Evolutionary conservation across 305 asterid genomes (phyloP), one percentile per base, ranked within the genome.

Genomic region (Striga hermonthica): DNA sequence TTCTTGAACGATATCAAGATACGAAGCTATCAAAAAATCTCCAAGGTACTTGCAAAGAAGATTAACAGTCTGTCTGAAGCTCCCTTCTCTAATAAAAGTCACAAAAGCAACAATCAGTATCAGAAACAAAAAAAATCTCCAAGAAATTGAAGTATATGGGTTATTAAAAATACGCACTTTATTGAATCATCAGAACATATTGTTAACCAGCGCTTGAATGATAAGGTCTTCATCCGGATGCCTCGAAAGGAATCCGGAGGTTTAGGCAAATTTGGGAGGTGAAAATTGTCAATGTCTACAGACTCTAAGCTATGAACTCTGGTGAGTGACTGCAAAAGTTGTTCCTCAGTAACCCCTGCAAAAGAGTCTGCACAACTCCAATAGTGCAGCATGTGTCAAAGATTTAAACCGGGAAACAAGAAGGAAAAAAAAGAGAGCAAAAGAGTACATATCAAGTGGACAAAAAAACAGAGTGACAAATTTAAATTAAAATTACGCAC

Each of bases 1-100:
- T 71, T 88, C 97, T 79, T 76, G 87, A 70, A 85, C 70, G 56
- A 77, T 72, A 68, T 93, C 80, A 57, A 93, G 85, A 76, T 93
- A 93, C 7, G 95, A 86, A 75, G 95, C 96, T 64, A 94, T 94
- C 76, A 90, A 71, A 67, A 86, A 76, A 78, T 94, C 99, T 38
- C 99, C 99, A 49, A 94, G 90, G 88, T 94, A 90, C 91, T 94
- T 94, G 74, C 96, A 84, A 12, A 94, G 96, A 77, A 88, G 88
- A 77, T 94, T 83, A 50, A 79, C 87, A 49, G 84, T 72, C 44
- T 79, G 63, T 71, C 91, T 82, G 74, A 85, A 90, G 77, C 74
- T 86, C 61, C 99, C 96, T 72, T 82, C 78, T 72, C 99, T 93
- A 78, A 43, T 49, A 69, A 43, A 49, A 74, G 56, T 45, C 48